These are phyloP conservation scores for Umbelopsis isabellina DNA, from an alignment of 192 early-diverging fungal species.

Conservation along the genomic window DNA sequence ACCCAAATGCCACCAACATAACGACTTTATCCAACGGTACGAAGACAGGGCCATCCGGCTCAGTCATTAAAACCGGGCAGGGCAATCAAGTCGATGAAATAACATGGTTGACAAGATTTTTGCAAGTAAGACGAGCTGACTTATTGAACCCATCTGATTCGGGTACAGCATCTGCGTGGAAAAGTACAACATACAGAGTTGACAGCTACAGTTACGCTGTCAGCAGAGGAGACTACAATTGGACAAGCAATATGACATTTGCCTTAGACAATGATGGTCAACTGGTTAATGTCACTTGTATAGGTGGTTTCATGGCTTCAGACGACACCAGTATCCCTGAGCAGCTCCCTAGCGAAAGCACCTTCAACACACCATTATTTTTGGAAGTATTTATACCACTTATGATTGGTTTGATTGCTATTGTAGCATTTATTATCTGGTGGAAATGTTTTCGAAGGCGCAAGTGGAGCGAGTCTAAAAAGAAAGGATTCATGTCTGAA, in stretches of 20 bases:
- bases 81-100: slow-evolving; percentile 16
- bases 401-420: slow-evolving; percentile 12
- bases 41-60: neutral
- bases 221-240: slow-evolving; percentile 2
- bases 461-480: slow-evolving; percentile 3
- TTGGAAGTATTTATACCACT: neutral
- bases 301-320: slow-evolving; percentile 1
- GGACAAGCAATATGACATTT: neutral
- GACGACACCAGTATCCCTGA: slow-evolving; percentile 7
- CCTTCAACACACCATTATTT: neutral
- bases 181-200: neutral
- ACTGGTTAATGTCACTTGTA: neutral
- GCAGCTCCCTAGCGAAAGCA: slow-evolving; percentile 11
- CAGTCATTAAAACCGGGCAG: neutral
- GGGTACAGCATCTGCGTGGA: slow-evolving; percentile 4
- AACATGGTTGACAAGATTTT: slow-evolving; percentile 8
- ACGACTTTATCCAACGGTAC: neutral
- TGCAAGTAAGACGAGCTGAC: neutral
- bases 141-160: neutral
- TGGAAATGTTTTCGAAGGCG: neutral
- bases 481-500: slow-evolving; percentile 1
- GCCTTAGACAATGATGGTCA: slow-evolving; percentile 12
- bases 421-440: slow-evolving; percentile 1
- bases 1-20: neutral
- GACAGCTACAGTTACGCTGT: neutral